Percentiles rank a stretch among this genome's conserved stretches.
Evolutionary conservation across 2,329 filamentous ascomycete genomes (phyloP).

Genomic region (Aspergillus chevalieri): DNA sequence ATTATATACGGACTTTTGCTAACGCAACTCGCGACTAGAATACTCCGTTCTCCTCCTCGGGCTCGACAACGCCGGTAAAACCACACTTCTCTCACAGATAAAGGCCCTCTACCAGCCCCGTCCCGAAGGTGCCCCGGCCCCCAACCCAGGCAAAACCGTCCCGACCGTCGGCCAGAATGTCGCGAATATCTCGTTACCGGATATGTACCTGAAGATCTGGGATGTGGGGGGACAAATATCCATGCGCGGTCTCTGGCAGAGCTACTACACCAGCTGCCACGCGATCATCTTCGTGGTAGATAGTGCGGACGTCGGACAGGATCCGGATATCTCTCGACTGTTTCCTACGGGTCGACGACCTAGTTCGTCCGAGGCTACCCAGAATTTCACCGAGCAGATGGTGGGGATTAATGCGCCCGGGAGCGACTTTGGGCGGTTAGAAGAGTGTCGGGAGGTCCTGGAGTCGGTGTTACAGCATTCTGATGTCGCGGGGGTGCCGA

Average conservation of each 20-base stretch:
- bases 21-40: slow-evolving; percentile 49
- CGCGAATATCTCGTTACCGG: slow-evolving; percentile 78
- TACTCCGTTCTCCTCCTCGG: slow-evolving; percentile 96
- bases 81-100: slow-evolving; percentile 93
- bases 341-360: slow-evolving; percentile 17
- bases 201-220: slow-evolving; percentile 98
- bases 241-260: slow-evolving; percentile 87
- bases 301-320: slow-evolving; percentile 77
- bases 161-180: slow-evolving; percentile 98
- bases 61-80: slow-evolving; percentile 97
- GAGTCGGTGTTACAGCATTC: slow-evolving; percentile 83
- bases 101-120: slow-evolving; percentile 67
- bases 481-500: slow-evolving; percentile 83
- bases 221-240: slow-evolving; percentile 91
- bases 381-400: slow-evolving; percentile 27
- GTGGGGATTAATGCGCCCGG: slow-evolving; percentile 31
- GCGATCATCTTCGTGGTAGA: slow-evolving; percentile 98
- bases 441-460: slow-evolving; percentile 82
- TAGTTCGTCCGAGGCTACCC: slow-evolving; percentile 7
- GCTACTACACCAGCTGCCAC: slow-evolving; percentile 89
- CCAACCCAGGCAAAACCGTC: slow-evolving; percentile 73
- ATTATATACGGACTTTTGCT: neutral
- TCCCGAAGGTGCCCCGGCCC: slow-evolving; percentile 34
- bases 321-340: slow-evolving; percentile 60
- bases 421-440: slow-evolving; percentile 52